phyloP scores from a whole-genome alignment of 805 yeast genomes.

The Ogataea dorogensis region DNA sequence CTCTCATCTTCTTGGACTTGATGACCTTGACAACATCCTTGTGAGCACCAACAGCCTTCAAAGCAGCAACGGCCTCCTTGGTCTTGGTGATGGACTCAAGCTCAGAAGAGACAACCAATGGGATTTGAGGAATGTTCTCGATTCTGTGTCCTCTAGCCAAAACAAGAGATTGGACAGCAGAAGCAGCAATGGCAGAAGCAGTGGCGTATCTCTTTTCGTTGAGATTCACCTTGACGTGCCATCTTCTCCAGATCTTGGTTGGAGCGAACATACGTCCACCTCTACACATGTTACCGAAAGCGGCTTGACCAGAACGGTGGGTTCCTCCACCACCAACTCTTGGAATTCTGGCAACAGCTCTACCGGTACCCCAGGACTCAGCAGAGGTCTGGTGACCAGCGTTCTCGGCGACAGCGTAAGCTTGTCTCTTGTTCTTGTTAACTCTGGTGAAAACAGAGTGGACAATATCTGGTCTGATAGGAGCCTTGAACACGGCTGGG shows the following conservation, averaged over 20 bases:
- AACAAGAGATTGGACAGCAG: slow-evolving; percentile 97
- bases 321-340: slow-evolving; percentile 99
- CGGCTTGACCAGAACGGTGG: slow-evolving; percentile 99
- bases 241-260: slow-evolving; percentile 99
- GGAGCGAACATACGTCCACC: slow-evolving; percentile 99
- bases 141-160: slow-evolving; percentile 99
- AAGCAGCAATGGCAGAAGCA: slow-evolving; percentile 99
- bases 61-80: slow-evolving; percentile 97
- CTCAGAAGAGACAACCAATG: slow-evolving; percentile 93
- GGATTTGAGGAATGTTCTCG: slow-evolving; percentile 97
- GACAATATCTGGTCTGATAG: slow-evolving; percentile 99
- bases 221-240: slow-evolving; percentile 99
- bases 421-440: slow-evolving; percentile 99
- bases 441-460: slow-evolving; percentile 98
- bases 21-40: slow-evolving; percentile 96
- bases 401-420: slow-evolving; percentile 98
- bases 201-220: slow-evolving; percentile 99
- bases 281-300: slow-evolving; percentile 99
- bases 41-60: slow-evolving; percentile 99
- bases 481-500: slow-evolving; percentile 99
- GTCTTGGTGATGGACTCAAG: slow-evolving; percentile 93
- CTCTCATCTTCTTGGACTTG: slow-evolving; percentile 98
- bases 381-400: slow-evolving; percentile 99
- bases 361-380: slow-evolving; percentile 99
- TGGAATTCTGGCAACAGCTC: slow-evolving; percentile 99